Base-by-base conservation (phyloP, 2,329 filamentous ascomycete species). In the Podosphaera xanthii region DNA sequence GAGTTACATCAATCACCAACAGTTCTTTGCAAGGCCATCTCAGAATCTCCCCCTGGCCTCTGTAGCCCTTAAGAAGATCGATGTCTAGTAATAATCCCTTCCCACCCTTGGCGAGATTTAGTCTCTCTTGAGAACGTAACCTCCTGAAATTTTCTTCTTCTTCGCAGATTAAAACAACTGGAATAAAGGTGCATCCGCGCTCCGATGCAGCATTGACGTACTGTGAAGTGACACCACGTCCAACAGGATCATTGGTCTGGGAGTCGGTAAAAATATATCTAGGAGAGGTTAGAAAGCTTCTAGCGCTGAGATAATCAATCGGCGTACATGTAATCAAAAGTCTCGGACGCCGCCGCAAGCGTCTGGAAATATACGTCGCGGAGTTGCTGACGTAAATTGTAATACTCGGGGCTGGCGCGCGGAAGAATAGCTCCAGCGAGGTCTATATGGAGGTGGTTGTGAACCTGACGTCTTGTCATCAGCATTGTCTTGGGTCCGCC, bases 381-480 rank as follows among this genome's bases (percentile, higher is more conserved):
- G 9, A 56, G 53, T 12, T 42, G 35, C 14, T 54, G 50, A 22
- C 58, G 58, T 4, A 59, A n/a, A 7, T 40, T 6, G n/a, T 60
- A 50, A 34, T 60, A 60, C 22, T 53, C 42, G 14, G 59, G 59
- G 8, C 44, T 54, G 9, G 55, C 33, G n/a, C 59, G 34, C 14
- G 54, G 55, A 31, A 58, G 36, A 6, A 60, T 55, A 30, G 55
- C 52, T 4, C 50, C 58, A 3, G 58, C 58, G 10, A 56, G 58
- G 44, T 59, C 59, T 30, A 60, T 60, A 31, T 58, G 59, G 7
- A 50, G 59, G 36, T 60, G 56, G 36, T 58, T 60, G 55, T 61
- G 57, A 42, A 61, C 50, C 54, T 60, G 40, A 48, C 31, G 30
- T 6, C 30, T 46, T n/a, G 12, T 33, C 10, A 14, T 33, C 22